Percentiles rank a stretch among this genome's conserved stretches.
These are phyloP conservation scores for Quercus gilva DNA, from an alignment of 306 rosid species.

Conservation along the genomic window DNA sequence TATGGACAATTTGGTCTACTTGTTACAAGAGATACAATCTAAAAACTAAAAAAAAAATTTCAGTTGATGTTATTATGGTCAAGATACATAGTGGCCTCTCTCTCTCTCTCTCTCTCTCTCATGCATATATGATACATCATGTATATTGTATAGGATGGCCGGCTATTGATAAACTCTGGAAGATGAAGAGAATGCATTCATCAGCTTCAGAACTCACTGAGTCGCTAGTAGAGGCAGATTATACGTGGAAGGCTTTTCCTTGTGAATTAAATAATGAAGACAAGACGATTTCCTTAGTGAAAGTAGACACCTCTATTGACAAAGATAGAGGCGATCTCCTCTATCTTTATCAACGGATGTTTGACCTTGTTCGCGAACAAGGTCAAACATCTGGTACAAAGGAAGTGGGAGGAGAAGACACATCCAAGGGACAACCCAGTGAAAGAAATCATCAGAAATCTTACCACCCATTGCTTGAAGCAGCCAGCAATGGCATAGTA, in stretches of 20 bases:
- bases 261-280: neutral
- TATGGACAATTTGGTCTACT: too few species aligned
- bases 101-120: neutral
- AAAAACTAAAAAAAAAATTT: too few species aligned
- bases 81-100: too few species aligned
- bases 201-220: neutral
- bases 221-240: neutral
- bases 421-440: too few species aligned
- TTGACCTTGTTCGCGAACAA: too few species aligned
- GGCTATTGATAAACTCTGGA: neutral
- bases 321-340: too few species aligned
- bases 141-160: neutral
- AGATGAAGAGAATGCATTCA: neutral
- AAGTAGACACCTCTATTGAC: too few species aligned
- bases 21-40: too few species aligned
- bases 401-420: neutral
- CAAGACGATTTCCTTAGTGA: neutral
- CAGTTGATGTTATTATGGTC: too few species aligned
- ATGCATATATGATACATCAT: neutral
- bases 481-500: constrained; percentile 37
- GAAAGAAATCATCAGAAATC: neutral
- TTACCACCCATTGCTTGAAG: constrained; percentile 42
- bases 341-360: too few species aligned
- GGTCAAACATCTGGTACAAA: too few species aligned
- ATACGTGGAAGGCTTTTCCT: neutral